Evolutionary conservation across 1,284 basidiomycete species (phyloP), one percentile per base, ranked within the genome.

Genomic region (Cutaneotrichosporon mucoides): DNA sequence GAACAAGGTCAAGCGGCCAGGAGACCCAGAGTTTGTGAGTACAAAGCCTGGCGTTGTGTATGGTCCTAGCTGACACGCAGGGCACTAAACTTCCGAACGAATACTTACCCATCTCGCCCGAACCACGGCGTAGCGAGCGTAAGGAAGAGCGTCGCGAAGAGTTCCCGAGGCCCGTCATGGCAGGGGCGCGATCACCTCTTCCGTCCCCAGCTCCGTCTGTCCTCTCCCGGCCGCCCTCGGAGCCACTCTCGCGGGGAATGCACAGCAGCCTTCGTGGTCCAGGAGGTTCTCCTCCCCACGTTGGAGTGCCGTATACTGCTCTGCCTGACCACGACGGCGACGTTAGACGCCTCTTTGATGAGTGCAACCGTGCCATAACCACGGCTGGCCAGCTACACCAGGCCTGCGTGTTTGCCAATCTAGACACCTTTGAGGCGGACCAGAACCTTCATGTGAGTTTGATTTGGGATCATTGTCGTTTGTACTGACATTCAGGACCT

Each of bases 11-110:
- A 79, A 75, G 61, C 49, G 66, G 38, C 69, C 72, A 9, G 68
- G 70, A 41, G 77, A 79, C 44, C 67, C 72, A 11, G 75, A 77
- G 16, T 67, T 67, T 43, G 75, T 77, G 43, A 60, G 73, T 69
- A 6, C 24, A 24, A 24, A 24, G 24, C 24, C 24, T 24, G 24
- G 24, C 24, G 24, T 24, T 24, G 24, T 24, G 24, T 24, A 24
- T 24, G 24, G 33, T 12, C 38, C 58, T 63, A 59, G 61, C 54
- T n/a, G 24, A 24, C 33, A 9, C 8, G 24, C 51, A 76, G 72
- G 77, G 77, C 8, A 62, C 64, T 4, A 69, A 71, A 1, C 64
- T 79, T 5, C 69, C 75, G 2, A 60, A 69, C 8, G 69, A 72
- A 56, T 61, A 51, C 15, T 45, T 61, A 6, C 59, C 49, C 13